phyloP scores from a whole-genome alignment of 352 stramenopile genomes.

The Phytopythium sindhum region DNA sequence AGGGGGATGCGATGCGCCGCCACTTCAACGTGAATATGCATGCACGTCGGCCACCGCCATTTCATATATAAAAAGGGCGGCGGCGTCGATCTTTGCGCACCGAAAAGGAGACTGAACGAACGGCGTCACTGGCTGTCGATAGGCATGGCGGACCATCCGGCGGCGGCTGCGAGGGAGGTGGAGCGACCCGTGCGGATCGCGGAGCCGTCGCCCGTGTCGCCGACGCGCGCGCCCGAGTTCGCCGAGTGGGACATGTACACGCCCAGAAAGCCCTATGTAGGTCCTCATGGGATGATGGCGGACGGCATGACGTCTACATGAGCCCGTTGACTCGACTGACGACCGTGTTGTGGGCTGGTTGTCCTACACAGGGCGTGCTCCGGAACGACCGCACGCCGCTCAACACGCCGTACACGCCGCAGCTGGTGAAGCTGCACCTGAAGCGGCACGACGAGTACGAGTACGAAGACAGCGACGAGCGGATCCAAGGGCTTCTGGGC shows the following conservation, averaged over 20 bases:
- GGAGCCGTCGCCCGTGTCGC: not conserved
- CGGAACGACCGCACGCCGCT: constrained; percentile 75
- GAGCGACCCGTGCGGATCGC: constrained; percentile 20
- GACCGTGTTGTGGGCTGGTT: not conserved
- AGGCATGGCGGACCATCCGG: not conserved
- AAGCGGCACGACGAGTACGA: constrained; percentile 58
- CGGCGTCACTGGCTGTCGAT: not conserved
- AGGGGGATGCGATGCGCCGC: not conserved
- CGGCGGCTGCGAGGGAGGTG: constrained; percentile 13
- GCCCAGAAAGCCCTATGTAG: constrained; percentile 30
- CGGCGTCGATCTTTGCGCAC: not conserved
- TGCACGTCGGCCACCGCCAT: not conserved
- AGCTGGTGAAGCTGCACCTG: constrained; percentile 81
- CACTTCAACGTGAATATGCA: not conserved
- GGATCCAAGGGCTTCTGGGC: constrained; percentile 21
- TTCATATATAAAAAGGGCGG: constrained; percentile 4
- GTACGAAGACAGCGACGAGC: constrained; percentile 25
- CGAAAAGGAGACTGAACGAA: not conserved
- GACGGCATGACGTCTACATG: not conserved
- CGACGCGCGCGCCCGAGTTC: constrained; percentile 21
- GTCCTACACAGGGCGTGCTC: constrained; percentile 35
- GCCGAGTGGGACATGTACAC: constrained; percentile 56
- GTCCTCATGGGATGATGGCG: not conserved
- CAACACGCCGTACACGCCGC: constrained; percentile 82
- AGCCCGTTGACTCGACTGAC: not conserved